A percentile compares a stretch with the other conserved stretches of the same genome.
Conservation (phyloP, 83 land plant species). For the Thuja plicata region DNA sequence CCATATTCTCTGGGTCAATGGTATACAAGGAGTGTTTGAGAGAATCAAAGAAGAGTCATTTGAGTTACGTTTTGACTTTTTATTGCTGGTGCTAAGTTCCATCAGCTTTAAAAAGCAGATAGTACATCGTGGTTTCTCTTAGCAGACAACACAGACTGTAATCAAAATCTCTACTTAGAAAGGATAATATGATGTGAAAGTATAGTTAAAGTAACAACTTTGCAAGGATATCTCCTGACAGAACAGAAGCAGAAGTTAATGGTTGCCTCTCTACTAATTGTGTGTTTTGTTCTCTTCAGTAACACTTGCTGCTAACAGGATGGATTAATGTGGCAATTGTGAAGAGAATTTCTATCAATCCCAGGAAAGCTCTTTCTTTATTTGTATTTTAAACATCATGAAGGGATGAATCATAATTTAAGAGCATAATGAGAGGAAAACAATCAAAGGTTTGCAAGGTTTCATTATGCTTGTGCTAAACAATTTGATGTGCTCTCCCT, state of each 20-base stretch:
- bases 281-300: neutral
- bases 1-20: neutral
- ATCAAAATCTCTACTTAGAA: neutral
- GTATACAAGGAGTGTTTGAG: neutral
- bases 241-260: neutral
- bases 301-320: neutral
- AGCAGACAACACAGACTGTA: neutral
- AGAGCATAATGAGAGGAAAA: neutral
- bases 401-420: neutral
- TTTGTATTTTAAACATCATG: neutral
- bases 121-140: neutral
- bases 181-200: neutral
- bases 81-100: neutral
- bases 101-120: neutral
- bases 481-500: neutral
- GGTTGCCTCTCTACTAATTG: neutral
- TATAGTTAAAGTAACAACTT: neutral
- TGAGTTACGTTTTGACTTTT: neutral
- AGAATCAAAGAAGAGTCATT: neutral
- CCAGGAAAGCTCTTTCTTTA: neutral
- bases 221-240: too few species aligned
- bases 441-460: neutral
- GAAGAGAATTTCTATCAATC: neutral
- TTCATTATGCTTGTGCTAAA: neutral
- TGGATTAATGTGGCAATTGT: too few species aligned